Evolutionary conservation across 208 protist species (phyloP), one percentile per base, ranked within the genome.

Genomic region (Crithidia sp.): DNA sequence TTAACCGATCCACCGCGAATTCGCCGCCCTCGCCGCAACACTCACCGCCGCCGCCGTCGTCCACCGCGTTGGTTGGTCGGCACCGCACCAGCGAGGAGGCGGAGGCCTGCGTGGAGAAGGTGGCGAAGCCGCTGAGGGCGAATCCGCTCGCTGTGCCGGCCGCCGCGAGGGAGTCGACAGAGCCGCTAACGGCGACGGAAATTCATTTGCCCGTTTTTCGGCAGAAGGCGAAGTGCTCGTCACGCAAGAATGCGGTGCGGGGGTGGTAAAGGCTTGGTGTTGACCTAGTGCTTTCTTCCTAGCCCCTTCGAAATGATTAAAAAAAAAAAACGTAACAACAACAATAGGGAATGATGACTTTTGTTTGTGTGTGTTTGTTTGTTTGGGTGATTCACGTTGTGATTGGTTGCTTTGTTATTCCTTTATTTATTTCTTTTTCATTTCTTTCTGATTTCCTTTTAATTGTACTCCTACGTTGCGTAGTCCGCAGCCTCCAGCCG

Each of bases 151-250:
- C 9, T 13, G 45, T 49, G 45, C 12, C 45, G 9, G 45, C 9
- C 45, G 12, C 12, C 45, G 45, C 7, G 9, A 13, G 7, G 9
- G 45, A 14, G 45, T 7, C 45, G 45, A 13, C 40, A 39, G n/a
- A 17, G 41, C 43, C 47, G 39, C 62, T 77, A 7, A 53, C 56
- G 17, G 72, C 65, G 41, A 61, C 41, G 40, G 72, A 77, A 43
- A 58, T 67, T 5, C 72, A 77, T 16, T 17, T 77, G 6, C 56
- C 72, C 17, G 67, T 56, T 37, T 36, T 60, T n/a, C 50, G 45
- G 64, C 17, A n/a, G 10, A 19, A 41, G 5, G 40, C 39, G n/a
- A 57, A 57, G 50, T 40, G n/a, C 12, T 39, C 5, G 9, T 49
- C 45, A 2, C 45, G 7, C 7, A 14, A 13, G 45, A 49, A 13